Evolutionary conservation across 208 protist species (phyloP).

Genomic region (Crithidia acanthocephali): DNA sequence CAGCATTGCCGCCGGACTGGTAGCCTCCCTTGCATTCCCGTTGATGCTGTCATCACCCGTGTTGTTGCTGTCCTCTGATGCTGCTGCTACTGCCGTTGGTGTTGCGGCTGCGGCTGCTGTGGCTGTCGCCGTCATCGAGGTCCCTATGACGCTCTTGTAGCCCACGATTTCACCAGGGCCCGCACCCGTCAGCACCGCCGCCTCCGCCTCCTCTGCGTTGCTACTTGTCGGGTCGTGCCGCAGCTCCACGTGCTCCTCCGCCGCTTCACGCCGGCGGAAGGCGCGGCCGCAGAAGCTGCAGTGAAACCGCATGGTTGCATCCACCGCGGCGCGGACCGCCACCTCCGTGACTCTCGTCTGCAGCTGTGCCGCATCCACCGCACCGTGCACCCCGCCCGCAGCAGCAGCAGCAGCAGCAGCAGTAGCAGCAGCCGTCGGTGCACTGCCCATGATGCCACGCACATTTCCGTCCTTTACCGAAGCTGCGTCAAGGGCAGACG

Average conservation of each 20-base stretch:
- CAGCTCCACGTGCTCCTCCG: constrained; percentile 55
- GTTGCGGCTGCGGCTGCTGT: neutral
- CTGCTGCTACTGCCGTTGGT: neutral
- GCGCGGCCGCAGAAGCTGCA: constrained; percentile 67
- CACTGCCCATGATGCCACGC: neutral
- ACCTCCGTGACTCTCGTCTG: constrained; percentile 12
- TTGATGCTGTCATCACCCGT: neutral
- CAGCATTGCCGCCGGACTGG: no score
- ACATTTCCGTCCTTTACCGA: neutral
- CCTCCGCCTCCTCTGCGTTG: constrained; percentile 4
- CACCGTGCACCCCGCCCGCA: neutral
- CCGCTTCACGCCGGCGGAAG: constrained; percentile 42
- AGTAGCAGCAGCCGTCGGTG: neutral
- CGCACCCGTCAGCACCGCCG: constrained; percentile 46
- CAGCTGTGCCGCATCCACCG: neutral
- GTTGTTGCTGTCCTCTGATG: neutral
- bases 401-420: neutral
- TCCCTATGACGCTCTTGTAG: constrained; percentile 21
- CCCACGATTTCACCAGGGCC: constrained; percentile 60
- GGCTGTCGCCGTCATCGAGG: neutral
- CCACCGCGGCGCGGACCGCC: constrained; percentile 34
- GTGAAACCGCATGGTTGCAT: constrained; percentile 54
- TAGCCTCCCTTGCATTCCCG: no score
- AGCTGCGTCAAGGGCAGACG: neutral
- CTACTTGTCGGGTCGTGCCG: constrained; percentile 26